Evolutionary conservation across 306 rosid genomes (phyloP).

Genomic region (Pyrus betulifolia): DNA sequence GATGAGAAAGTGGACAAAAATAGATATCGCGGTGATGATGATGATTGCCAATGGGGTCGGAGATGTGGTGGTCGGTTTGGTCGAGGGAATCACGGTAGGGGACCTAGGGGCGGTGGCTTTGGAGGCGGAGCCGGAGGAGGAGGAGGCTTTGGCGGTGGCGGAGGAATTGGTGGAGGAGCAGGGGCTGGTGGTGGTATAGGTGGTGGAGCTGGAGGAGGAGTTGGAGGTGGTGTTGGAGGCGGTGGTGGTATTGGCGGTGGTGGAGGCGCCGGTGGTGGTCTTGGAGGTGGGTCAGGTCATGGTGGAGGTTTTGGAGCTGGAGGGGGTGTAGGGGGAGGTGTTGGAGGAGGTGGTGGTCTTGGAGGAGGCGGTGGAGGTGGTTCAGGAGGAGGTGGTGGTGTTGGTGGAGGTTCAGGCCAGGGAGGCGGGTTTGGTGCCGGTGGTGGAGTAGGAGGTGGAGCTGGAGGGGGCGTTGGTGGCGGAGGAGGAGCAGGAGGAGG

Average conservation of each 20-base stretch:
- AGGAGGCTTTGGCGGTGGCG: slow-evolving; percentile 10
- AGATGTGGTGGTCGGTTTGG: slow-evolving; percentile 25
- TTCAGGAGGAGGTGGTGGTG: slow-evolving; percentile 1
- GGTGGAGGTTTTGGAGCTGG: slow-evolving; percentile 41
- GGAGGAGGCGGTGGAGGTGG: slow-evolving; percentile 8
- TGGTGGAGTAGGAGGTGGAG: slow-evolving; percentile 47
- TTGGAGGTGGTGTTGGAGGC: slow-evolving; percentile 5
- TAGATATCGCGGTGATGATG: slow-evolving; percentile 29
- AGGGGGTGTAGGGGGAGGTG: slow-evolving; percentile 20
- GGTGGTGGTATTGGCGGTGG: slow-evolving; percentile 35
- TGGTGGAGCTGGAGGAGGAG: slow-evolving; percentile 22
- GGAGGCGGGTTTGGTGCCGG: slow-evolving; percentile 19
- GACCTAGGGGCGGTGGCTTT: neutral
- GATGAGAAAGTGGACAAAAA: slow-evolving; percentile 43
- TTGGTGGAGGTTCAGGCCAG: neutral
- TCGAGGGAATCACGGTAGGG: slow-evolving; percentile 7
- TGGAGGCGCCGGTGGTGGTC: slow-evolving; percentile 22
- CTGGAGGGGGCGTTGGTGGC: slow-evolving; percentile 25
- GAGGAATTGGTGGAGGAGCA: slow-evolving; percentile 10
- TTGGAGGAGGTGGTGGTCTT: slow-evolving; percentile 1
- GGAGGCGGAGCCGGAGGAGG: slow-evolving; percentile 21
- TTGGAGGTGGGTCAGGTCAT: slow-evolving; percentile 30
- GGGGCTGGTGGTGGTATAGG: neutral
- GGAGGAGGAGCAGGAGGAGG: slow-evolving; percentile 19
- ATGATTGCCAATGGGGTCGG: slow-evolving; percentile 49